A percentile compares a stretch with the other conserved stretches of the same genome.
Conservation (phyloP, 2,329 filamentous ascomycete species). For the Colletotrichum sp. region DNA sequence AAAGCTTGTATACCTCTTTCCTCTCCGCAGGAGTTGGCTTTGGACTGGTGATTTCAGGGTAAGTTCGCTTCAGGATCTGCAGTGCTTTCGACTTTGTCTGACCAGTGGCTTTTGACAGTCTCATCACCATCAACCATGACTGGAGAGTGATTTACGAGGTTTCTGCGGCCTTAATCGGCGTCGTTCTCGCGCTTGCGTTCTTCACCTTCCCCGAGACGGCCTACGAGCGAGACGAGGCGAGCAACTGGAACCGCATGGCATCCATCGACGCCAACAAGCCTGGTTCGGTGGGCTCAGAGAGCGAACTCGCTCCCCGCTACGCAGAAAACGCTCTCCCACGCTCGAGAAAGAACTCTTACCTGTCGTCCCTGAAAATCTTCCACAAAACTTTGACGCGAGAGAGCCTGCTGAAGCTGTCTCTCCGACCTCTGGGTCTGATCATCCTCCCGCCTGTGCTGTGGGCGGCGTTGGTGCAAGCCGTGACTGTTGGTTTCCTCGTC, state of each 20-base stretch:
- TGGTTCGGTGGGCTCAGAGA: slow-evolving; percentile 19
- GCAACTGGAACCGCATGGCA: not conserved
- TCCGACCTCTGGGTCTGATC: slow-evolving; percentile 55
- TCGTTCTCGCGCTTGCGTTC: slow-evolving; percentile 50
- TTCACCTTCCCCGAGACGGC: slow-evolving; percentile 65
- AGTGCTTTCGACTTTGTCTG: not conserved
- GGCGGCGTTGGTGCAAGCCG: slow-evolving; percentile 58
- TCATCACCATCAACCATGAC: slow-evolving; percentile 51
- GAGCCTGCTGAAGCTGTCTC: slow-evolving; percentile 49
- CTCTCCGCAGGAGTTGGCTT: slow-evolving; percentile 46
- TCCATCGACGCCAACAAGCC: slow-evolving; percentile 3
- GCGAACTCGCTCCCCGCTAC: slow-evolving; percentile 15
- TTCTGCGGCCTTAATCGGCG: slow-evolving; percentile 52
- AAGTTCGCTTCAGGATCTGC: not conserved
- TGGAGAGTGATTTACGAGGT: slow-evolving; percentile 60
- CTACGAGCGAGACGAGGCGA: slow-evolving; percentile 38
- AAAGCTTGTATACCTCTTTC: slow-evolving; percentile 41
- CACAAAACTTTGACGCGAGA: slow-evolving; percentile 48
- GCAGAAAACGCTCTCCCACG: not conserved
- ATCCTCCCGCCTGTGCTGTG: slow-evolving; percentile 58
- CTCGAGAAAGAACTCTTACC: slow-evolving; percentile 32
- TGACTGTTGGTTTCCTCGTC: slow-evolving; percentile 60
- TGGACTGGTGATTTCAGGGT: slow-evolving; percentile 48
- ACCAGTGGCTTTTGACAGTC: slow-evolving; percentile 27
- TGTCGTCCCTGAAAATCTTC: slow-evolving; percentile 44